Base-by-base conservation (phyloP, 441 rosid genomes). In the Macaranga tanarius region DNA sequence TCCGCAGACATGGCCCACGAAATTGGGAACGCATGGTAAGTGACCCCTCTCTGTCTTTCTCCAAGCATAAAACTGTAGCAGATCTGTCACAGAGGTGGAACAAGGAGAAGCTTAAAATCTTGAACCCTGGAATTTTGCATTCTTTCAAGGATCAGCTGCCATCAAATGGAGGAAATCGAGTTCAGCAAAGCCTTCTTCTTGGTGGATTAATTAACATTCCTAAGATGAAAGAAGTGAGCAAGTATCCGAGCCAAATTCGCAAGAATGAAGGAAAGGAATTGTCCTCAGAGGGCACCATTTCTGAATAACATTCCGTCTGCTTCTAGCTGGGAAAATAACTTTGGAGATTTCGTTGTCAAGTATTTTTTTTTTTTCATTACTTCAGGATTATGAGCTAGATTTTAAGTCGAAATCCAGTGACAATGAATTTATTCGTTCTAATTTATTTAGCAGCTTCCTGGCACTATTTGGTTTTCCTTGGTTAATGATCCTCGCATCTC, bases 1-100 rank as follows among this genome's bases (percentile, higher is more conserved):
- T 94, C 58, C 93, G 98, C 48, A 87, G 95, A 77, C 90, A 88
- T 74, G 97, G 97, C n/a, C 83, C 84, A 66, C 96, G 95, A 47
- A 90, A 86, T 42, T 94, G 98, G 96, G 88, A 84, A 70, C 76
- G 74, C 19, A 90, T 92, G 87, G 89, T 94, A 25, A 84, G 87
- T 72, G 96, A 94, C 82, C 86, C 85, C 20, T 84, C 84, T 79
- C 84, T 94, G 60, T 85, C 77, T 48, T 90, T 94, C 79, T 87
- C 89, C 0, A 87, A 78, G 78, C 77, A 81, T 72, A 90, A 75
- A 80, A 77, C 86, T 72, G 77, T 84, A 2, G 89, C 84, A 64
- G 91, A 90, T 73, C 79, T 94, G 75, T 86, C 88, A 38, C 75
- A 77, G 31, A 81, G 85, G 82, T 92, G 97, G 97, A 91, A 86